Conservation (phyloP, 1,284 basidiomycete genomes). For the Cutaneotrichosporon spelunceum region DNA sequence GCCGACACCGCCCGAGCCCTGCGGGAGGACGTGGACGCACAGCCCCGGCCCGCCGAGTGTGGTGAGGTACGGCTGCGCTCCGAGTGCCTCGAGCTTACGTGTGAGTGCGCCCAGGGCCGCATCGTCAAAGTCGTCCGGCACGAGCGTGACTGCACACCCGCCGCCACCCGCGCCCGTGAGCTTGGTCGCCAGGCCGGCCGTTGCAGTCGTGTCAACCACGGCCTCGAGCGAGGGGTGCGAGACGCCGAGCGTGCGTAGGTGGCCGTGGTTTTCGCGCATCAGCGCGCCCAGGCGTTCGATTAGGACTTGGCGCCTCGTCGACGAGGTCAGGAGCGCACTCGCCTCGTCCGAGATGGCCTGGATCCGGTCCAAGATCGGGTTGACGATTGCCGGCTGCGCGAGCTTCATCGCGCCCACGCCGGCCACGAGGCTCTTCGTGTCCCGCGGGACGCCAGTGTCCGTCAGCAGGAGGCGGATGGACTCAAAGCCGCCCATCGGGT, state of each 20-base stretch:
- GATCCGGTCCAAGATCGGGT: constrained; percentile 69
- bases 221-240: constrained; percentile 84
- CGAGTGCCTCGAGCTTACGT: constrained; percentile 60
- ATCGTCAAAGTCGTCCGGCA: constrained; percentile 78
- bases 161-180: constrained; percentile 98
- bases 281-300: constrained; percentile 56
- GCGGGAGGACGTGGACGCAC: neutral
- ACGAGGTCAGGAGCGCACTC: constrained; percentile 65
- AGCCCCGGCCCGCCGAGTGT: constrained; percentile 89
- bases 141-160: constrained; percentile 91
- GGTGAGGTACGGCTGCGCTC: constrained; percentile 84
- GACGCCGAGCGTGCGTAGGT: constrained; percentile 85
- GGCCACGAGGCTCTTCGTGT: constrained; percentile 92
- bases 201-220: constrained; percentile 68
- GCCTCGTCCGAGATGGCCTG: constrained; percentile 80
- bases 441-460: constrained; percentile 85
- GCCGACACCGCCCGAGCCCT: neutral
- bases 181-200: constrained; percentile 75
- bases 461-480: constrained; percentile 79
- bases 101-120: constrained; percentile 61
- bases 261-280: constrained; percentile 82
- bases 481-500: constrained; percentile 77
- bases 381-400: constrained; percentile 74
- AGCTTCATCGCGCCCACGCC: constrained; percentile 58
- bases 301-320: constrained; percentile 58